Conservation (phyloP, 352 stramenopile genomes). For the Pythium scleroteichum region DNA sequence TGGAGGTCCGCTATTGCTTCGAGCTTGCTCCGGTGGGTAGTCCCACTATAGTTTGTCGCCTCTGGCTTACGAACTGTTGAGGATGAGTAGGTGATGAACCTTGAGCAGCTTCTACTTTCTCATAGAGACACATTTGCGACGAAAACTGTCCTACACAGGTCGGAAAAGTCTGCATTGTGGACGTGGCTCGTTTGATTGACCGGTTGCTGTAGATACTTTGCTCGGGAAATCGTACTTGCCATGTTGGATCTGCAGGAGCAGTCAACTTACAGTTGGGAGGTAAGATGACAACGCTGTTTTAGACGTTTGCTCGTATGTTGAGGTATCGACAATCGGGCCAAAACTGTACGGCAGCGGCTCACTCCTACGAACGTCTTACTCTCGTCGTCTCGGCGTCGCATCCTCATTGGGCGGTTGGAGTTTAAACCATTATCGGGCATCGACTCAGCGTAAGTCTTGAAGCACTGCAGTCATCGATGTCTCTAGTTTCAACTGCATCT, state of each 20-base stretch:
- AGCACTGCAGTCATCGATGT: no score
- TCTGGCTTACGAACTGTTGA: not conserved
- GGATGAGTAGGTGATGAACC: conserved; percentile 6
- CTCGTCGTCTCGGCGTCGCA: conserved; percentile 18
- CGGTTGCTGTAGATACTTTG: conserved; percentile 28
- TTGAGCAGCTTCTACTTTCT: conserved; percentile 9
- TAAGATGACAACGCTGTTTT: conserved; percentile 10
- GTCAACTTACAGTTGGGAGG: conserved; percentile 26
- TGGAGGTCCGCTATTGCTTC: conserved; percentile 19
- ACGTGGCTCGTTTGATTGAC: no score
- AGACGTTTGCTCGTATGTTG: no score
- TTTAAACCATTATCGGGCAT: conserved; percentile 17
- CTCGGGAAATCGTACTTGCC: conserved; percentile 27
- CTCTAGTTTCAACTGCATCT: no score
- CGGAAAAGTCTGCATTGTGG: no score
- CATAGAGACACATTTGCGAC: not conserved
- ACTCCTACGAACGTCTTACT: conserved; percentile 26
- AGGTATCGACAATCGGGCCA: not conserved
- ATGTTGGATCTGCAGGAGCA: conserved; percentile 36
- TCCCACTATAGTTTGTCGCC: no score
- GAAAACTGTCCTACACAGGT: not conserved
- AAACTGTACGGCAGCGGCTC: conserved; percentile 18
- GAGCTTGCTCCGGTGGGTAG: conserved; percentile 23
- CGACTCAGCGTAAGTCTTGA: conserved; percentile 14
- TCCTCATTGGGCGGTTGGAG: conserved; percentile 25